Evolutionary conservation across 495 filamentous ascomycete genomes (phyloP).

Genomic region (Aspergillus sclerotiicarbonarius): DNA sequence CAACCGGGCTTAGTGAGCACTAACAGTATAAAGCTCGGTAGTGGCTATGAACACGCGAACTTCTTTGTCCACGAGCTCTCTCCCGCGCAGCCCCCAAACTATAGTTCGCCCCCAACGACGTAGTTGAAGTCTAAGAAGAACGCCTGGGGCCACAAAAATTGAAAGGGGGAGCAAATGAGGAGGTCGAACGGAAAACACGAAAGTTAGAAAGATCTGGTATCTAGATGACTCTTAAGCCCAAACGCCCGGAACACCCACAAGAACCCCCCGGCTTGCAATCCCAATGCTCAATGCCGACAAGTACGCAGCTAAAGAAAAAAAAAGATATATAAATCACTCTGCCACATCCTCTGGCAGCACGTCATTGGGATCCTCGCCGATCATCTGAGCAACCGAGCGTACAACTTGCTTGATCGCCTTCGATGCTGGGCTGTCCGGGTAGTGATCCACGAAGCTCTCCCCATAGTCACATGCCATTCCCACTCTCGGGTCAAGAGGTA

Average conservation of each 20-base stretch:
- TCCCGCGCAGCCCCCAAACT: not conserved
- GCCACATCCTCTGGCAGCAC: constrained; percentile 38
- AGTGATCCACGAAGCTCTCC: constrained; percentile 94
- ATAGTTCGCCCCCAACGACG: not conserved
- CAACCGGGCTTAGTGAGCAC: constrained; percentile 4
- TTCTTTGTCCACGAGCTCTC: not conserved
- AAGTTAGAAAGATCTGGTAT: constrained; percentile 15
- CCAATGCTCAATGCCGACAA: constrained; percentile 11
- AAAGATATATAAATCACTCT: constrained; percentile 25
- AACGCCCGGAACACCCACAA: constrained; percentile 11
- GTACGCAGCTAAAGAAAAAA: constrained; percentile 18
- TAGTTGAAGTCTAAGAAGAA: not conserved
- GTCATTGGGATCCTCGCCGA: constrained; percentile 54
- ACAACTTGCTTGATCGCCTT: constrained; percentile 75
- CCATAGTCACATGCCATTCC: constrained; percentile 96
- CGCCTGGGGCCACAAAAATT: not conserved
- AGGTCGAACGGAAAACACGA: not conserved
- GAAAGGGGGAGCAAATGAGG: not conserved
- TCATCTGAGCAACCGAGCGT: constrained; percentile 58
- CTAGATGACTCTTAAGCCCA: constrained; percentile 11
- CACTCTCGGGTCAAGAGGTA: constrained; percentile 92
- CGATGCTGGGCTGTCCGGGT: constrained; percentile 87
- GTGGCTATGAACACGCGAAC: not conserved
- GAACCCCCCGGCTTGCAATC: constrained; percentile 5
- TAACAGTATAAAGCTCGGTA: not conserved